Evolutionary conservation across 331 rosid species (phyloP).

Genomic region (Erythrophleum ivorense): DNA sequence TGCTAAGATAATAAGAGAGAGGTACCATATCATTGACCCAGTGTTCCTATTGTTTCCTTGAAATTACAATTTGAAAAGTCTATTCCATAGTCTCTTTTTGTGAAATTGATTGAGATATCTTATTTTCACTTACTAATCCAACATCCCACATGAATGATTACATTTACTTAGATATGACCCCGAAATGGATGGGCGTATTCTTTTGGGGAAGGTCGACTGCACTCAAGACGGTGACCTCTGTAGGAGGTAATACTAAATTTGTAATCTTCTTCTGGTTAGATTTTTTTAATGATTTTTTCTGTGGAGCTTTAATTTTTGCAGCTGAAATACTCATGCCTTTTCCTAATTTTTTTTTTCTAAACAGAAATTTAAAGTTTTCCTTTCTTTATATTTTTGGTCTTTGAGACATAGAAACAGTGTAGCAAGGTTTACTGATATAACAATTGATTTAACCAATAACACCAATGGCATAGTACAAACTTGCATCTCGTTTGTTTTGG

Average conservation of each 20-base stretch:
- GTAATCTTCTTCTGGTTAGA: conserved; percentile 21
- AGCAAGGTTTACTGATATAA: conserved; percentile 8
- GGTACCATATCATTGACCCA: conserved; percentile 56
- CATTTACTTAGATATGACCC: conserved; percentile 80
- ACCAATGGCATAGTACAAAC: neutral
- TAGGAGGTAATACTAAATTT: conserved; percentile 63
- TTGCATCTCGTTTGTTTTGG: neutral
- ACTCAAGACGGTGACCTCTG: conserved; percentile 79
- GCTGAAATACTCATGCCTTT: conserved; percentile 21
- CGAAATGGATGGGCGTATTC: conserved; percentile 87
- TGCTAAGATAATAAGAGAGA: conserved; percentile 78
- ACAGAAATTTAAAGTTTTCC: conserved; percentile 3
- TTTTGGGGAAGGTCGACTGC: conserved; percentile 89
- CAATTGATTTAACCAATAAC: neutral
- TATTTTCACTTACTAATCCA: conserved; percentile 32
- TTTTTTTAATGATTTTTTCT: neutral
- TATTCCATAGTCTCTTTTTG: neutral
- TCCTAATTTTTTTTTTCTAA: neutral
- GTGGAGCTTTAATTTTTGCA: conserved; percentile 8
- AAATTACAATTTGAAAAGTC: conserved; percentile 33
- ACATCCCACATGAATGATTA: conserved; percentile 23
- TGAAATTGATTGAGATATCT: conserved; percentile 20
- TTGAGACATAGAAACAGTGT: conserved; percentile 27
- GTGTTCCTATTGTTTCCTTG: conserved; percentile 30
- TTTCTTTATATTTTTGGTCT: conserved; percentile 6